Evolutionary conservation across 805 yeast genomes (phyloP), one percentile per base, ranked within the genome.

Genomic region (Yamadazyma tumulicola): DNA sequence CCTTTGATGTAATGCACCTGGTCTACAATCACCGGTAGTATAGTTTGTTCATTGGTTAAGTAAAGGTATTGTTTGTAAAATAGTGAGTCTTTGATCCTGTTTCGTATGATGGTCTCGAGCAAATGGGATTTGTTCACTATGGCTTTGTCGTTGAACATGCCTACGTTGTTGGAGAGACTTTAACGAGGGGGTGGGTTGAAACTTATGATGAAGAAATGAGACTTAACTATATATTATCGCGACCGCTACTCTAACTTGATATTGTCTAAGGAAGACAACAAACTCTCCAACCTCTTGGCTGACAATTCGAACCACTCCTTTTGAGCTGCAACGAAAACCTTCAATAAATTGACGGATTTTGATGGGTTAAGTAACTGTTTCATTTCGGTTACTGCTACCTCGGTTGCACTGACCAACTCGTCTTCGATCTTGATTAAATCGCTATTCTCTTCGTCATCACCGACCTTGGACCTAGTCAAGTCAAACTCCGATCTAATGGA

Each of bases 361-460:
- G 77, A 67, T 16, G 89, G 86, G 42, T 73, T 76, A 45, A 85
- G 75, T 37, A 85, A 65, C 45, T 72, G 75, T 56, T 81, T 78
- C 93, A 85, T 83, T 35, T 79, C 77, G 47, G 77, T 75, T n/a
- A 83, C 93, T 0, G 95, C 93, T 18, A 72, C 64, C 38, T 83
- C 81, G 4, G 88, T 84, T 17, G 87, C 85, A 46, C 79, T 75
- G 22, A 85, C 93, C 45, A 85, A 74, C 42, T 82, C 91, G 53
- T 85, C 95, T 57, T 85, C 95, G 41, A 69, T 68, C 12, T 63
- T 54, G 39, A 77, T 79, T 45, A 76, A 61, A 35, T 73, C 76
- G 43, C 69, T 71, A 41, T 66, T 64, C 45, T 79, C 69, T 26
- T 64, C 67, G 34, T 76, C 83, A 14, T 72, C 59, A 18, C 47